Conservation (phyloP, 257 asterid species). For the Nicotiana knightiana region DNA sequence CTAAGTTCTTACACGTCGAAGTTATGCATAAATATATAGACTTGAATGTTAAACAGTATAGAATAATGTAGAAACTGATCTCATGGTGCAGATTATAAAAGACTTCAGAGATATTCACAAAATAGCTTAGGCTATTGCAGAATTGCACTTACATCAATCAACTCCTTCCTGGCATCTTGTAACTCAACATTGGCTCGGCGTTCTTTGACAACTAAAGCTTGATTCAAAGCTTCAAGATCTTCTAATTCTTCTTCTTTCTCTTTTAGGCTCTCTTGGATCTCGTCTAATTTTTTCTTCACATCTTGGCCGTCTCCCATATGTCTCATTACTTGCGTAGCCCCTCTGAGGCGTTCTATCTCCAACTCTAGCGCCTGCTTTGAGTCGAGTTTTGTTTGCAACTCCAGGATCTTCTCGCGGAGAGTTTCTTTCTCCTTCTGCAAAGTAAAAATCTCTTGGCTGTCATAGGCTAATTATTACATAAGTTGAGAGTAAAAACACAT, state of each 20-base stretch:
- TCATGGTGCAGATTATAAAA: not conserved
- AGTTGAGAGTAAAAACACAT: not conserved
- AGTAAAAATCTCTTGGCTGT: slow-evolving; percentile 11
- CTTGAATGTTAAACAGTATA: not conserved
- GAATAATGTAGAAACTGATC: not conserved
- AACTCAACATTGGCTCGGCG: slow-evolving; percentile 52
- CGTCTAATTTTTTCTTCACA: slow-evolving; percentile 32
- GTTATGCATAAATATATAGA: not conserved
- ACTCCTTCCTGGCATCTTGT: slow-evolving; percentile 63
- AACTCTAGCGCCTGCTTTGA: slow-evolving; percentile 60
- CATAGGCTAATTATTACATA: not conserved
- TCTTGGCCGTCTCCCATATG: slow-evolving; percentile 57
- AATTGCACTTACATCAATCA: slow-evolving; percentile 40
- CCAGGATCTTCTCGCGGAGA: slow-evolving; percentile 42
- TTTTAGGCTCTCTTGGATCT: slow-evolving; percentile 41
- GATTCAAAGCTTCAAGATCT: slow-evolving; percentile 32
- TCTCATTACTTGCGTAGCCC: slow-evolving; percentile 46
- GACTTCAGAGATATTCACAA: not conserved
- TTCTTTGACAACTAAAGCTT: slow-evolving; percentile 50
- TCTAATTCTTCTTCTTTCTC: slow-evolving; percentile 60
- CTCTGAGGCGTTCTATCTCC: slow-evolving; percentile 50
- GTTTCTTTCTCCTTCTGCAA: slow-evolving; percentile 55
- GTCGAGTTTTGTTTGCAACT: slow-evolving; percentile 56
- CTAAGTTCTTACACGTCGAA: not conserved
- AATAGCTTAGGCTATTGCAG: not conserved